phyloP scores from a whole-genome alignment of 768 basidiomycete genomes.

The Leccinum subgranulosum region DNA sequence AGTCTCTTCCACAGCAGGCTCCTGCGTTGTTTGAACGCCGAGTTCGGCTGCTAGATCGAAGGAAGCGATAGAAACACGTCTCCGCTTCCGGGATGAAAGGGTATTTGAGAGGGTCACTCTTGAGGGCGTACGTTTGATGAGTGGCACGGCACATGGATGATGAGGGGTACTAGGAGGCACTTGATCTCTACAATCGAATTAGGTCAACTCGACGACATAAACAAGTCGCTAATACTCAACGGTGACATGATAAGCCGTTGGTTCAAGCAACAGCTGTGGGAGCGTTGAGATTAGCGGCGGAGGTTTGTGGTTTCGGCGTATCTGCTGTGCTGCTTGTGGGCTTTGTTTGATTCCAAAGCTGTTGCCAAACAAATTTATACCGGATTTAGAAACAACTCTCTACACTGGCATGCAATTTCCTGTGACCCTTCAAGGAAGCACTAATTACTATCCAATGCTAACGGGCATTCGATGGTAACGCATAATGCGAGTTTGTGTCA shows the following conservation, averaged over 20 bases:
- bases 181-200: constrained; percentile 20
- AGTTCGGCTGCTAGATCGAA: constrained; percentile 37
- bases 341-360: constrained; percentile 26
- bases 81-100: constrained; percentile 39
- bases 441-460: background rate
- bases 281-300: background rate
- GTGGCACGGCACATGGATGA: constrained; percentile 24
- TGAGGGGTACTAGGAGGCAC: constrained; percentile 24
- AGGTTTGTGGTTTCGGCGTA: background rate
- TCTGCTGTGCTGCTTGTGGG: background rate
- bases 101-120: constrained; percentile 38
- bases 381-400: background rate
- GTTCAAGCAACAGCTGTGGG: background rate
- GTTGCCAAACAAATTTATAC: constrained; percentile 27
- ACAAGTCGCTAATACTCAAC: constrained; percentile 26
- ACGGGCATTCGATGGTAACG: background rate
- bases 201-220: constrained; percentile 15
- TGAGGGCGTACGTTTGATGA: constrained; percentile 37
- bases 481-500: background rate
- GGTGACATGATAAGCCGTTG: constrained; percentile 20
- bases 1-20: constrained; percentile 23
- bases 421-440: background rate
- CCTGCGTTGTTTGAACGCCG: constrained; percentile 16
- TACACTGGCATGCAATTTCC: too few species aligned
- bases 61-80: constrained; percentile 40